Percentiles rank a stretch among this genome's conserved stretches.
These are phyloP conservation scores for Funneliformis caledonium DNA, from an alignment of 371 early-diverging fungal genomes.

Conservation along the genomic window DNA sequence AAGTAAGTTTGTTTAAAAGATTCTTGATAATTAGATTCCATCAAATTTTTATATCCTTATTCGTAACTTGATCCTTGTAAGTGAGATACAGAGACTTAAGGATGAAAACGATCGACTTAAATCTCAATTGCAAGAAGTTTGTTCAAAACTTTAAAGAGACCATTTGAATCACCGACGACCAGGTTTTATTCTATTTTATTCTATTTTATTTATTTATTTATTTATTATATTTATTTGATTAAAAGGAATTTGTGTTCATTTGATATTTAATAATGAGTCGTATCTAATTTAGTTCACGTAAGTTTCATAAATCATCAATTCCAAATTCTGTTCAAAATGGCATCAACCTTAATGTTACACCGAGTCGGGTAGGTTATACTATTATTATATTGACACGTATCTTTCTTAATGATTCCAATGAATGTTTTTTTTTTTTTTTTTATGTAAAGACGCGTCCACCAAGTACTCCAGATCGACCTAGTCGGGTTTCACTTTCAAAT, in stretches of 20 bases:
- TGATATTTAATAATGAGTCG: neutral
- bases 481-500: neutral
- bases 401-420: neutral
- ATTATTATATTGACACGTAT: neutral
- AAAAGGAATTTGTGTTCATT: too few species aligned
- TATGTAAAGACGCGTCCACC: neutral
- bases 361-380: neutral
- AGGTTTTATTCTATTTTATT: neutral
- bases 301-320: neutral
- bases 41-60: neutral
- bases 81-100: conserved; percentile 18
- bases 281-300: neutral
- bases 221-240: too few species aligned
- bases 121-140: conserved; percentile 22
- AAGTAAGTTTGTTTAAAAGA: neutral
- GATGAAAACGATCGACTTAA: conserved; percentile 29
- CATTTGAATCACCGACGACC: neutral
- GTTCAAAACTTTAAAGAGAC: neutral
- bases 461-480: conserved; percentile 29
- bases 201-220: too few species aligned
- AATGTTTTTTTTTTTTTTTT: neutral
- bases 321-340: neutral
- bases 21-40: neutral
- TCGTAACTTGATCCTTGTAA: neutral
- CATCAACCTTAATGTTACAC: neutral